Evolutionary conservation across 192 early-diverging fungal species (phyloP).

Genomic region (Coemansia sp.): DNA sequence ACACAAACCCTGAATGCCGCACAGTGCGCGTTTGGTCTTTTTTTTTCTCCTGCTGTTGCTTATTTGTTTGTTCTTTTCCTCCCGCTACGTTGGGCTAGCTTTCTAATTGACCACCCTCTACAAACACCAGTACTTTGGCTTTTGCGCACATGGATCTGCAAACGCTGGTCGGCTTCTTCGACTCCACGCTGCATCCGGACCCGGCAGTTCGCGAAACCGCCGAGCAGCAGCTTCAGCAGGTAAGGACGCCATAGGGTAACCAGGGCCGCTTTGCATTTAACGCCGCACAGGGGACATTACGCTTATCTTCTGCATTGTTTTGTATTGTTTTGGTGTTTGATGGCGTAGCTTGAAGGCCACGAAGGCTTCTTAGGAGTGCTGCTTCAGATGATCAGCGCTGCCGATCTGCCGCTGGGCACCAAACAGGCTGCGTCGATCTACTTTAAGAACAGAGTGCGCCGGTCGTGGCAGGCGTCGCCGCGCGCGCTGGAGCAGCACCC

Average conservation of each 20-base stretch:
- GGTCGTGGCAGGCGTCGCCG: conserved; percentile 60
- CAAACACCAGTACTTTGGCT: not conserved
- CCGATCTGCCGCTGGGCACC: conserved; percentile 31
- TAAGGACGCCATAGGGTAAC: conserved; percentile 10
- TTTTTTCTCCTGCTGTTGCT: not conserved
- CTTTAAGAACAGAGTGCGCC: conserved; percentile 83
- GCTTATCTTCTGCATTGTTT: not conserved
- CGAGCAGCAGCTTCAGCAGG: conserved; percentile 77
- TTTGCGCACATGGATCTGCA: conserved; percentile 31
- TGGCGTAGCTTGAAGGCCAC: conserved; percentile 46
- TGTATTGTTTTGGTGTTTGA: not conserved
- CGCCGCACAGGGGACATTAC: not conserved
- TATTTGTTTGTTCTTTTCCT: not conserved
- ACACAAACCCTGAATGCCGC: too few relatives aligned
- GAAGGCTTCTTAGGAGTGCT: conserved; percentile 49
- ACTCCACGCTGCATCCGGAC: conserved; percentile 77
- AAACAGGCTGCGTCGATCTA: conserved; percentile 67
- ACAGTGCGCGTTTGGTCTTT: too few relatives aligned
- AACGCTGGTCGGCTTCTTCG: conserved; percentile 58
- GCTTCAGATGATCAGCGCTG: conserved; percentile 37
- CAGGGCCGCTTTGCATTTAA: not conserved
- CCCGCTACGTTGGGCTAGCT: not conserved
- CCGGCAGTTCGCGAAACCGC: conserved; percentile 77
- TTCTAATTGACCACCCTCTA: not conserved
- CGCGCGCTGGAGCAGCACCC: conserved; percentile 36